phyloP scores from a whole-genome alignment of 108 stramenopile species.

The Mediolabrus comicus region DNA sequence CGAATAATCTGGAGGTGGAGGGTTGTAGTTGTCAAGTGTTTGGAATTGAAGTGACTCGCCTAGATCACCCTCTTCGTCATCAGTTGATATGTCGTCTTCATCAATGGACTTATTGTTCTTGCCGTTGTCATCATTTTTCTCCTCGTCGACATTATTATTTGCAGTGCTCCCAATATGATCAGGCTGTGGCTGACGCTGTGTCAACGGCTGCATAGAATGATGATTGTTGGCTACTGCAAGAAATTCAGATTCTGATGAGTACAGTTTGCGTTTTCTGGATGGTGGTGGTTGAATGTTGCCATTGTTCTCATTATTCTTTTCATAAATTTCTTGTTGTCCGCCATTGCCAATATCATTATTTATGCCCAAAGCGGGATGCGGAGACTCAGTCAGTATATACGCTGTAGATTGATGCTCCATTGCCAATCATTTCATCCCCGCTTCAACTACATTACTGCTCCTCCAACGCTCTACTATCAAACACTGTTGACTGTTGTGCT shows the following conservation, averaged over 20 bases:
- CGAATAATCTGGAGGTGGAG: constrained; percentile 56
- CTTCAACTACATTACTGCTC: too few species aligned
- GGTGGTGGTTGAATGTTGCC: too few species aligned
- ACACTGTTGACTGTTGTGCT: too few species aligned
- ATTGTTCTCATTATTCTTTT: neutral
- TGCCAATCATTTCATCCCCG: too few species aligned
- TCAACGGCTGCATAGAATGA: neutral
- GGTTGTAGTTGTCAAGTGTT: constrained; percentile 27
- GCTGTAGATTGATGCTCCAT: neutral
- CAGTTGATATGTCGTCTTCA: constrained; percentile 8
- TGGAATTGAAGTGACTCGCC: constrained; percentile 20
- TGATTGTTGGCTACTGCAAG: neutral
- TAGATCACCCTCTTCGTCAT: constrained; percentile 25
- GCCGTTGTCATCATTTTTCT: neutral
- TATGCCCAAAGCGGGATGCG: neutral
- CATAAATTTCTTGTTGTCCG: too few species aligned
- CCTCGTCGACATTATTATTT: neutral
- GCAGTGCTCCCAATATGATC: neutral
- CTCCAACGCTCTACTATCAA: too few species aligned
- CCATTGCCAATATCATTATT: neutral
- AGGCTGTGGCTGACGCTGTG: neutral
- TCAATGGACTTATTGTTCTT: neutral
- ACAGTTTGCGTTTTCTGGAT: neutral
- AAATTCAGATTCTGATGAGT: neutral
- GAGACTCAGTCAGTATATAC: neutral